Conservation (phyloP, 768 basidiomycete genomes). For the Tulasnella sp. region DNA sequence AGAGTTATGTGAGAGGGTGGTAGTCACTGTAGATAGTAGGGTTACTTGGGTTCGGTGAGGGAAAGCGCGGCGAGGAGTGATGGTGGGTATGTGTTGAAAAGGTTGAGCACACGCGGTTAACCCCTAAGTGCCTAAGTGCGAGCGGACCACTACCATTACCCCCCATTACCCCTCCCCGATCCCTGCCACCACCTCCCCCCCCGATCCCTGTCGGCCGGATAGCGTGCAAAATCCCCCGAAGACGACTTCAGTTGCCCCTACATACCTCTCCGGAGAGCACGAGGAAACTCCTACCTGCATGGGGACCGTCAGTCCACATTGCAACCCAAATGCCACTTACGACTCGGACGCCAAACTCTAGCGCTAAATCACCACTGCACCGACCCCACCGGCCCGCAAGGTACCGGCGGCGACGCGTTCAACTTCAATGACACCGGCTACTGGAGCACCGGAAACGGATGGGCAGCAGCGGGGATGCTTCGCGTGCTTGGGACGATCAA, state of each 20-base stretch:
- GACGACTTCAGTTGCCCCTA: too few species aligned
- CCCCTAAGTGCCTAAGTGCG: not conserved
- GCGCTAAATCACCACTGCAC: slow-evolving; percentile 28
- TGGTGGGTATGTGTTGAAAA: not conserved
- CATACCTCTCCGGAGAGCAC: too few species aligned
- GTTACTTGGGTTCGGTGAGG: not conserved
- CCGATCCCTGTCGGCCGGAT: too few species aligned
- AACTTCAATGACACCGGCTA: slow-evolving; percentile 24
- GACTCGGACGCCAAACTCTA: slow-evolving; percentile 23
- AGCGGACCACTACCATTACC: too few species aligned
- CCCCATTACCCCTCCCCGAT: too few species aligned
- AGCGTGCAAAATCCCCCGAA: too few species aligned
- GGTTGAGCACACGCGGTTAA: not conserved
- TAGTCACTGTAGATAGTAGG: not conserved
- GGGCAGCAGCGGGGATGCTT: slow-evolving; percentile 30
- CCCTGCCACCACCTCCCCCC: too few species aligned
- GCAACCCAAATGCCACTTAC: slow-evolving; percentile 25
- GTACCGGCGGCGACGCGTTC: too few species aligned
- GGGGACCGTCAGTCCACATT: too few species aligned
- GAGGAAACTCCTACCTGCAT: too few species aligned
- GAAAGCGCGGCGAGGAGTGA: not conserved
- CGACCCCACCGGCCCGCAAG: not conserved
- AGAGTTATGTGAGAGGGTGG: not conserved
- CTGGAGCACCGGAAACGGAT: slow-evolving; percentile 30
- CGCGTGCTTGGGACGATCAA: slow-evolving; percentile 29